Evolutionary conservation across 106 monocot species (phyloP), one percentile per base, ranked within the genome.

Genomic region (Allium sativum): DNA sequence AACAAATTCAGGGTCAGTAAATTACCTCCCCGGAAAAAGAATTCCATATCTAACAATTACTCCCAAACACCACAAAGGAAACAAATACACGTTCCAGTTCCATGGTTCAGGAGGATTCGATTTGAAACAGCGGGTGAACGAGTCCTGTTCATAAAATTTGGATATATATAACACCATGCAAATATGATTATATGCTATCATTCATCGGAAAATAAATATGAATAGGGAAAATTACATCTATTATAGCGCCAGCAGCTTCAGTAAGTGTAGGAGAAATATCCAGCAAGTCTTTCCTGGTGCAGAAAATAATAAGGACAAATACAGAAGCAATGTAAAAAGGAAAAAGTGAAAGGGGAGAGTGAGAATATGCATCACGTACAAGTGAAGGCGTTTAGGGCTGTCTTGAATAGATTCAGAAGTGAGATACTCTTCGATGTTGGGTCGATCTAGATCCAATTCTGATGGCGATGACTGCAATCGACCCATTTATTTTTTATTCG

Each of bases 81-180:
- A 94, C 67, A 94, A 71, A 77, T 94, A 94, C 7, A 94, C 44
- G 57, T 94, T 94, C 94, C 89, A 94, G 55, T 94, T 94, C 94
- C 94, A 94, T 18, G 90, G 86, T 68, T 94, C 94, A 21, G 90
- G 85, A 60, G 81, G 76, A 81, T 94, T 94, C 59, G 90, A 94
- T 73, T 94, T 94, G 57, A 94, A 94, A 65, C 94, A 94, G 18
- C 94, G 82, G 21, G 90, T 94, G 69, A 94, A 94, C 0, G 94
- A 94, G 59, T 90, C 94, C 89, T 94, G 42, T 4, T 31, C 31
- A 31, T 31, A 31, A 31, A 31, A 31, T 31, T 31, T 31, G 31
- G 31, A 31, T 31, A 31, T 31, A 31, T 31, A 19, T 18, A 19
- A 55, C 12, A 20, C 9, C 12, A 55, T 21, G 22, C 22, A 55